Evolutionary conservation across 1,284 basidiomycete species (phyloP).

Genomic region (Melampsora larici-populina): DNA sequence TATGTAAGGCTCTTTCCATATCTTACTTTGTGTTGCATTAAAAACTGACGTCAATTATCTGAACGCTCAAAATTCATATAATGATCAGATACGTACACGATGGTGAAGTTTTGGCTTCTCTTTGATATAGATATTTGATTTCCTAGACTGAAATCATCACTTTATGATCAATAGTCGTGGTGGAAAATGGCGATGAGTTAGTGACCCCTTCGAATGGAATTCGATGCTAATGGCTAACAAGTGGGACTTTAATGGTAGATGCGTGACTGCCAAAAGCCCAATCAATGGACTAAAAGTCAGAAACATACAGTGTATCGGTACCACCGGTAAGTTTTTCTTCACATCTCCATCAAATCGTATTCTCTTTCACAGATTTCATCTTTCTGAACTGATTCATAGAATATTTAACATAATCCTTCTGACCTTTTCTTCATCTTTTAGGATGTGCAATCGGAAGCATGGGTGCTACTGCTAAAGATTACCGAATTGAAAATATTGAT

Average conservation of each 20-base stretch:
- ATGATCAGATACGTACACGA: slow-evolving; percentile 19
- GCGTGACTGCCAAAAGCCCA: slow-evolving; percentile 33
- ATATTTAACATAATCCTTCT: not conserved
- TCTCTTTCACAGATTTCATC: no score
- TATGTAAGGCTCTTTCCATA: slow-evolving; percentile 8
- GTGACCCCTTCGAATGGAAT: not conserved
- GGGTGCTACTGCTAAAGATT: slow-evolving; percentile 11
- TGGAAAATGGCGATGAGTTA: slow-evolving; percentile 35
- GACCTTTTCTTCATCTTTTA: not conserved
- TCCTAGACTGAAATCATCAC: not conserved
- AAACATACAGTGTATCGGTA: slow-evolving; percentile 12
- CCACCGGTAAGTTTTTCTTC: slow-evolving; percentile 18
- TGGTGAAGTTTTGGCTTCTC: not conserved
- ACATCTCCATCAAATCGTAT: not conserved
- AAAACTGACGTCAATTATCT: not conserved
- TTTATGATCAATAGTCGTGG: not conserved
- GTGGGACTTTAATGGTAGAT: not conserved
- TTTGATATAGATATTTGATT: not conserved
- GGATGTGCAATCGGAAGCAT: slow-evolving; percentile 36
- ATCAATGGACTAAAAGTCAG: slow-evolving; percentile 21
- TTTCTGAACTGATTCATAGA: no score
- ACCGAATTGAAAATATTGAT: slow-evolving; percentile 11
- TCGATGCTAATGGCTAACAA: no score
- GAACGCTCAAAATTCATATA: not conserved
- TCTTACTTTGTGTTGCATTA: no score